phyloP scores from a whole-genome alignment of 2,329 filamentous ascomycete species.

The Colletotrichum cordylinicola region DNA sequence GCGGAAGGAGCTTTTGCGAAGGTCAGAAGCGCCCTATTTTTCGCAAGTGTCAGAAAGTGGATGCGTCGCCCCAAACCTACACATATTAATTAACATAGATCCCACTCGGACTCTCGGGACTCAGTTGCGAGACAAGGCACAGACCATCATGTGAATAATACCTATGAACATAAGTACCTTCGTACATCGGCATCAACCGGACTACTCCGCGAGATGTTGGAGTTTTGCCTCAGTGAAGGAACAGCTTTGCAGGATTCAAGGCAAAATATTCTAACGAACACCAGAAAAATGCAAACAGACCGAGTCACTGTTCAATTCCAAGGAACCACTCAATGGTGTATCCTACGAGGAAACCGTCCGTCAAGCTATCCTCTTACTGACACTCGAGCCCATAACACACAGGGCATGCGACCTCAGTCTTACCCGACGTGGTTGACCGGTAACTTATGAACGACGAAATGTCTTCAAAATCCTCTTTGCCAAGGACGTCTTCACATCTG shows the following conservation, averaged over 20 bases:
- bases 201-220: neutral
- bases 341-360: neutral
- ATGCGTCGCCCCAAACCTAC: neutral
- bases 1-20: neutral
- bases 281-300: rapidly evolving
- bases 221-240: neutral
- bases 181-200: neutral
- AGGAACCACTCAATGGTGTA: neutral
- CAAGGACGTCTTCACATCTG: neutral
- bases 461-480: neutral
- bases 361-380: neutral
- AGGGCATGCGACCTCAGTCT: neutral
- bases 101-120: neutral
- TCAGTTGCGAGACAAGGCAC: neutral
- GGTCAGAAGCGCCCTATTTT: neutral
- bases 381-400: too few species aligned
- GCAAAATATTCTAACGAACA: neutral
- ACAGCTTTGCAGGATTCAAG: neutral
- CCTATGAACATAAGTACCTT: neutral
- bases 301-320: too few species aligned
- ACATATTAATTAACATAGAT: neutral
- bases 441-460: neutral
- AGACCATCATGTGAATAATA: neutral
- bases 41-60: neutral
- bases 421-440: neutral